phyloP scores from a whole-genome alignment of 1,139 yeast genomes.

The Candida tetrigidarum region DNA sequence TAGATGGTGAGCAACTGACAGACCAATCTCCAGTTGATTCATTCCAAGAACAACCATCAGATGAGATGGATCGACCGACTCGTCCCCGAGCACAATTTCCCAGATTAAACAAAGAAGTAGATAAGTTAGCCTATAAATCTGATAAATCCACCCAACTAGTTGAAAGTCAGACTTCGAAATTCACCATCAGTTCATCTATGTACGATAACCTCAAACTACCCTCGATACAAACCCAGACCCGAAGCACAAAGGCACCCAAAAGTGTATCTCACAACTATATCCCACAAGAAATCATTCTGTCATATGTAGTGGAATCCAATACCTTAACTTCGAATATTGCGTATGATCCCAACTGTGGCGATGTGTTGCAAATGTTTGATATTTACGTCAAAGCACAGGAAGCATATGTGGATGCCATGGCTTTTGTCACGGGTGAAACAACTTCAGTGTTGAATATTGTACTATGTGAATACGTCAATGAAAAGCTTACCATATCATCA shows the following conservation, averaged over 20 bases:
- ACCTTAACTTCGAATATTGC: slow-evolving; percentile 30
- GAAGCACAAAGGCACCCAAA: background rate
- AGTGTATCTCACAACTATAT: slow-evolving; percentile 18
- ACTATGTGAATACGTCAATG: slow-evolving; percentile 15
- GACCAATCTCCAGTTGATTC: background rate
- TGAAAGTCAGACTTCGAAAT: slow-evolving; percentile 18
- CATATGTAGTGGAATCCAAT: slow-evolving; percentile 28
- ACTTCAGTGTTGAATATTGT: slow-evolving; percentile 34
- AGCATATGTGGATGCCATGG: slow-evolving; percentile 25
- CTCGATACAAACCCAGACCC: slow-evolving; percentile 1
- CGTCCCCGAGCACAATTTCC: background rate
- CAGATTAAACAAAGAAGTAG: background rate
- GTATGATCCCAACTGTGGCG: slow-evolving; percentile 44
- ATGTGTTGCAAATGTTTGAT: slow-evolving; percentile 23
- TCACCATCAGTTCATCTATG: slow-evolving; percentile 19
- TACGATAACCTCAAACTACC: slow-evolving; percentile 17
- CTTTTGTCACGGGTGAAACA: slow-evolving; percentile 37
- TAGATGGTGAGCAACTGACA: background rate
- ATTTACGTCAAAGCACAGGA: slow-evolving; percentile 19
- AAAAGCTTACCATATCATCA: slow-evolving; percentile 20
- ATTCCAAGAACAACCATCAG: background rate
- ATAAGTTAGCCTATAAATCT: background rate
- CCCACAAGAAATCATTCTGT: slow-evolving; percentile 28
- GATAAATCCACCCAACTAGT: slow-evolving; percentile 8
- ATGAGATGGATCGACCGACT: background rate